phyloP scores from a whole-genome alignment of 192 early-diverging fungal genomes.

The Spizellomyces punctatus region DNA sequence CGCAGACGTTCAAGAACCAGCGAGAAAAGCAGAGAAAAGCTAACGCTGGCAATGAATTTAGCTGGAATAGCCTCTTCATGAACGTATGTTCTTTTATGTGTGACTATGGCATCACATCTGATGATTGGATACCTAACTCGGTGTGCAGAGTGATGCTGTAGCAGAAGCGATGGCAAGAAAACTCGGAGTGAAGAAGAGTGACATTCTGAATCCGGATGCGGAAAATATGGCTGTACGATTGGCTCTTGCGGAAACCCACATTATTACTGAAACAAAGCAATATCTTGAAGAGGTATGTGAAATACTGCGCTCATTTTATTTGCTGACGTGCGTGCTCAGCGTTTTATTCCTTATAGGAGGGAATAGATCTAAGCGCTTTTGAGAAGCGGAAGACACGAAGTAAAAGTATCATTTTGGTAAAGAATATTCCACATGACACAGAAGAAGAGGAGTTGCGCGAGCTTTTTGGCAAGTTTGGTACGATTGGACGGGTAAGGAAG shows the following conservation, averaged over 20 bases:
- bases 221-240: slow-evolving; percentile 92
- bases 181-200: slow-evolving; percentile 86
- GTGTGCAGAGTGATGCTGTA: slow-evolving; percentile 81
- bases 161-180: slow-evolving; percentile 95
- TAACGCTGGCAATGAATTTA: slow-evolving; percentile 79
- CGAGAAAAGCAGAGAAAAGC: slow-evolving; percentile 80
- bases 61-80: slow-evolving; percentile 98
- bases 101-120: background rate
- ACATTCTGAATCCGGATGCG: slow-evolving; percentile 82
- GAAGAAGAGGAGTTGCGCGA: slow-evolving; percentile 79
- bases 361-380: slow-evolving; percentile 82
- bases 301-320: no score
- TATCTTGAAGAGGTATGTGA: slow-evolving; percentile 70
- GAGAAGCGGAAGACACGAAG: slow-evolving; percentile 69
- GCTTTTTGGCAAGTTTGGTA: slow-evolving; percentile 87
- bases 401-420: slow-evolving; percentile 90
- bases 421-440: slow-evolving; percentile 88
- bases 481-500: slow-evolving; percentile 64
- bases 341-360: slow-evolving; percentile 44
- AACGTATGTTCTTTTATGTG: slow-evolving; percentile 59
- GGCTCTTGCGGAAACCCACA: slow-evolving; percentile 96
- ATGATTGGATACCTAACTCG: slow-evolving; percentile 4
- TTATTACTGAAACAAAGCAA: slow-evolving; percentile 91
- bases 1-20: slow-evolving; percentile 73
- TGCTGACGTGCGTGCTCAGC: slow-evolving; percentile 8